Conservation (phyloP, 345 rosid species). For the Sisymbrium irio region DNA sequence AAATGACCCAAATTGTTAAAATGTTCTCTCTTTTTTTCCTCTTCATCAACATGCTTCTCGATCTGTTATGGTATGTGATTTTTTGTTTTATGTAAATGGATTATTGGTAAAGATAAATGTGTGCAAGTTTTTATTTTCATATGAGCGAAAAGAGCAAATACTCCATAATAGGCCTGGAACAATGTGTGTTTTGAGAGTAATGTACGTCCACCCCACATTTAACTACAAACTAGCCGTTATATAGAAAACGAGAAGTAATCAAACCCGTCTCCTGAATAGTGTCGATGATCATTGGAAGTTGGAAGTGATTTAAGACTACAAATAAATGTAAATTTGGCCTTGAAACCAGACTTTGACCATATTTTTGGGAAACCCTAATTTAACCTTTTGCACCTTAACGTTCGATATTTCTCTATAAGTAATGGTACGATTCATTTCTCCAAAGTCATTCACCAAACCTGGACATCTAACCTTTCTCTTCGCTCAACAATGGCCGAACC, state of each 20-base stretch:
- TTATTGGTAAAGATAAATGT: too few species aligned
- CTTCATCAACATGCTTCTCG: not conserved
- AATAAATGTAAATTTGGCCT: not conserved
- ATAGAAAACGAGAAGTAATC: not conserved
- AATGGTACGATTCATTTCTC: too few species aligned
- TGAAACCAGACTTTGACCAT: not conserved
- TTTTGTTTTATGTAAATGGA: too few species aligned
- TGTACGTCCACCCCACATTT: not conserved
- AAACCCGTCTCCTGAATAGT: not conserved
- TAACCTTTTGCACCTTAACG: not conserved
- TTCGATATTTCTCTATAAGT: not conserved
- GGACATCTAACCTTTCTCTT: too few species aligned
- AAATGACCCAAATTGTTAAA: not conserved
- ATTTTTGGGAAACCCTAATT: not conserved
- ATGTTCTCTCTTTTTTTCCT: too few species aligned
- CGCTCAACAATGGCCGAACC: too few species aligned
- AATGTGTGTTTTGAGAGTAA: not conserved
- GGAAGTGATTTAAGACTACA: not conserved
- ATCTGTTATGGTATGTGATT: too few species aligned
- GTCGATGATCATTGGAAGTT: not conserved
- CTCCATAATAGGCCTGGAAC: too few species aligned
- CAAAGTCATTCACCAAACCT: too few species aligned
- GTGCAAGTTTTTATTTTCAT: too few species aligned
- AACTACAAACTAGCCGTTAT: constrained; percentile 4
- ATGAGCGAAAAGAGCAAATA: too few species aligned